Base-by-base conservation (phyloP, 2,329 filamentous ascomycete species). In the Phialocephala subalpina region DNA sequence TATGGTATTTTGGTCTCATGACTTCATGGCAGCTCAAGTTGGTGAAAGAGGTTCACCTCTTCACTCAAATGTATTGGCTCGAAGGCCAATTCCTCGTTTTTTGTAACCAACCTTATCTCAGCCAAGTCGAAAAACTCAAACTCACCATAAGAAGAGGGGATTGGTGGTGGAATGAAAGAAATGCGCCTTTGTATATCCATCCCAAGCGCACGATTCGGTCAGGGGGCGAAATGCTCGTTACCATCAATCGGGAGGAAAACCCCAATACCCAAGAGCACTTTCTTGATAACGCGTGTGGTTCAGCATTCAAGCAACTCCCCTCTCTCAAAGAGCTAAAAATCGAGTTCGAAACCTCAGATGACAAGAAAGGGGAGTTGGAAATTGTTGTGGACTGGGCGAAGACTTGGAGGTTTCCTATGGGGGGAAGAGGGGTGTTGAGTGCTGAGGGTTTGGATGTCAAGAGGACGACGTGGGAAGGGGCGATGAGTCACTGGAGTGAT, bases 121-220 rank as follows among this genome's bases (percentile, higher is more conserved):
- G 66, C 14, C 56, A 62, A 1, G 52, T 75, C 7, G 63, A 72
- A 29, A 64, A 55, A 27, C 36, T 74, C 3, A 73, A 68, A 40
- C 69, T 75, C 35, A 72, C 72, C 9, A 68, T 75, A 22, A 38
- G 72, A 22, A 62, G 71, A 20, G 64, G 70, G 2, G 73, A 74
- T 59, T 75, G 72, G 73, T 74, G 69, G 72, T 70, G 63, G 40
- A 71, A 72, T 57, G 71, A 73, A 38, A 40, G 35, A 1, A 72
- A 69, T 63, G 40, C 47, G 14, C 27, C 65, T 0, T 36, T 74
- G 11, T 58, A 25, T 3, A 74, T 74, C 18, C 70, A 70, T 63
- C 71, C 73, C 9, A 58, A 70, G 14, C 27, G 59, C 0, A 63
- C 62, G 1, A 62, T 61, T 29, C 47, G 35, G 7, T 20, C 65